Evolutionary conservation across 805 yeast genomes (phyloP).

Genomic region (Candida ascalaphidarum): DNA sequence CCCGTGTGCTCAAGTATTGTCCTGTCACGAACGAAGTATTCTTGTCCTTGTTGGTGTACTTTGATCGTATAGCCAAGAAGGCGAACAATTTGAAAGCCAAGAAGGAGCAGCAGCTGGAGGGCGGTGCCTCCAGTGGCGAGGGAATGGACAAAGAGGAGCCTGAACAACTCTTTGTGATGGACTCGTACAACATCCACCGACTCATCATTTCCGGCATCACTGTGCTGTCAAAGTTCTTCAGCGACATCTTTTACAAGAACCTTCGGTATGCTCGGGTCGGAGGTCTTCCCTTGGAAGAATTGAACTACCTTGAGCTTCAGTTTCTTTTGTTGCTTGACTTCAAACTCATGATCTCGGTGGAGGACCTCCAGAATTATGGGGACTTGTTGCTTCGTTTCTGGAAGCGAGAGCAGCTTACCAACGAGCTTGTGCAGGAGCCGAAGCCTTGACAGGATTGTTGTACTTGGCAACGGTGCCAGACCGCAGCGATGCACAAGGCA

Average conservation of each 20-base stretch:
- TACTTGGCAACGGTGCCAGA: too few relatives aligned
- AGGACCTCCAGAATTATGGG: constrained; percentile 86
- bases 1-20: constrained; percentile 89
- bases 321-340: constrained; percentile 80
- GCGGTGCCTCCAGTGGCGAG: constrained; percentile 3
- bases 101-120: constrained; percentile 8
- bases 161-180: constrained; percentile 83
- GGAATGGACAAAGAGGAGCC: constrained; percentile 13
- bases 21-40: constrained; percentile 98
- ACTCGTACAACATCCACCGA: constrained; percentile 90
- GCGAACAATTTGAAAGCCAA: constrained; percentile 45
- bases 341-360: constrained; percentile 76
- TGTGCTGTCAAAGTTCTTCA: constrained; percentile 88
- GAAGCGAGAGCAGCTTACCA: constrained; percentile 57
- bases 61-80: constrained; percentile 85
- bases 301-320: constrained; percentile 87
- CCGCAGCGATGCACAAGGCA: too few relatives aligned
- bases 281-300: constrained; percentile 86
- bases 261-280: constrained; percentile 94
- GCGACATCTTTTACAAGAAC: constrained; percentile 91
- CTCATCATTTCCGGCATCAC: constrained; percentile 91
- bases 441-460: constrained; percentile 2
- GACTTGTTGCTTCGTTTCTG: constrained; percentile 79
- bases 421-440: constrained; percentile 14
- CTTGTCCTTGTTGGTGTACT: constrained; percentile 80